These are phyloP conservation scores for Parasarocladium wereldwijsianum DNA, from an alignment of 2,329 filamentous ascomycete genomes.

Conservation along the genomic window DNA sequence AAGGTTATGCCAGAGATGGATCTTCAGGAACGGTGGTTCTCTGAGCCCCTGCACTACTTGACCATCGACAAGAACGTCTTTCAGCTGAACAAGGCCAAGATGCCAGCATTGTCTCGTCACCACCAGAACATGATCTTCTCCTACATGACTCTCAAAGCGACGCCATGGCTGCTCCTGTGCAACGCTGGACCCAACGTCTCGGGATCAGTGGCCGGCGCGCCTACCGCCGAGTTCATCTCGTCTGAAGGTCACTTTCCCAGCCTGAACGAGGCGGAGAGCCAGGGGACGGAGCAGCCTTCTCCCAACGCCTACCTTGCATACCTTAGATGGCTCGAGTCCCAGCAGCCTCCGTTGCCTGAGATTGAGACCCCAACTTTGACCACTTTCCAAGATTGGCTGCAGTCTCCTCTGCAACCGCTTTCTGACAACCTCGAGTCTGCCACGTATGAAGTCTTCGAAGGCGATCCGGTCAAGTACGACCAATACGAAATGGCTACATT, in stretches of 20 bases:
- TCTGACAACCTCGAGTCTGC: constrained; percentile 94
- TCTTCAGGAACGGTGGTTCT: constrained; percentile 53
- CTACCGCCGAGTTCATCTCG: constrained; percentile 13
- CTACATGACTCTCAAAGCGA: constrained; percentile 49
- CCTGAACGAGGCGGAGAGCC: constrained; percentile 47
- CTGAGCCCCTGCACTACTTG: constrained; percentile 51
- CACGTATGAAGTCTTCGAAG: constrained; percentile 97
- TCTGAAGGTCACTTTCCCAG: constrained; percentile 49
- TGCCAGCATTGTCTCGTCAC: constrained; percentile 43
- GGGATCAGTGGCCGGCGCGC: constrained; percentile 12
- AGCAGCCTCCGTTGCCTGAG: constrained; percentile 49
- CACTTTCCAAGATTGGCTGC: constrained; percentile 80
- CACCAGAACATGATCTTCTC: constrained; percentile 47
- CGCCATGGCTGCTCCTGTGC: constrained; percentile 48
- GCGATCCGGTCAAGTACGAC: constrained; percentile 93
- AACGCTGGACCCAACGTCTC: constrained; percentile 39
- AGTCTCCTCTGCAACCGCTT: constrained; percentile 84
- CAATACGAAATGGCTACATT: constrained; percentile 83
- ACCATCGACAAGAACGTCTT: constrained; percentile 39
- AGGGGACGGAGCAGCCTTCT: not conserved
- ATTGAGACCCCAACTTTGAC: constrained; percentile 37
- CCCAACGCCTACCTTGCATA: constrained; percentile 53
- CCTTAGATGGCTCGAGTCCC: constrained; percentile 67
- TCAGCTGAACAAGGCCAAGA: constrained; percentile 43
- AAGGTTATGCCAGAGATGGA: constrained; percentile 42